Percentiles rank a stretch among this genome's conserved stretches.
Evolutionary conservation across 306 rosid species (phyloP).

Genomic region (Spatholobus suberectus): DNA sequence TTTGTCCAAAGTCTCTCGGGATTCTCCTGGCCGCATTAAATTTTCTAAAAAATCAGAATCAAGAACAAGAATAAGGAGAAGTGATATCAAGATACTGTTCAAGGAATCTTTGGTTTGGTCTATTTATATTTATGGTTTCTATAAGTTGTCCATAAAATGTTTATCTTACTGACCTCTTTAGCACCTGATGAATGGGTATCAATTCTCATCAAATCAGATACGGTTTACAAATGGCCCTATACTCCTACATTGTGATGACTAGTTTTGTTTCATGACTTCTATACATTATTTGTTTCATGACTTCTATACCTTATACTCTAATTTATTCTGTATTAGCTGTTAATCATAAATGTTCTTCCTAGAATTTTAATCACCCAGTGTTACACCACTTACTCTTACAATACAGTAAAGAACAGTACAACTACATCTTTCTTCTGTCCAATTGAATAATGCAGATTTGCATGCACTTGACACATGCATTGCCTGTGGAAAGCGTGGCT

Average conservation of each 20-base stretch:
- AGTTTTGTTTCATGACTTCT: constrained; percentile 26
- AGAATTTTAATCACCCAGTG: constrained; percentile 44
- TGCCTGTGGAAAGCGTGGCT: constrained; percentile 46
- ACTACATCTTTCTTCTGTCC: constrained; percentile 30
- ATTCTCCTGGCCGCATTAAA: constrained; percentile 66
- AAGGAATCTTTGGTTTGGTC: constrained; percentile 47
- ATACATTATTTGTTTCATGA: too few relatives aligned
- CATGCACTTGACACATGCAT: constrained; percentile 56
- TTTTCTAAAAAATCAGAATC: constrained; percentile 75
- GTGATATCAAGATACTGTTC: constrained; percentile 63
- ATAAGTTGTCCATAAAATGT: constrained; percentile 41
- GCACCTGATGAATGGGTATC: constrained; percentile 36
- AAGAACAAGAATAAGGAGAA: constrained; percentile 55
- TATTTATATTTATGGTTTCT: constrained; percentile 24
- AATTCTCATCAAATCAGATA: constrained; percentile 38
- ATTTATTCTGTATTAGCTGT: constrained; percentile 48
- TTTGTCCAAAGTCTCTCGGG: constrained; percentile 57
- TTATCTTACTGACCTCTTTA: constrained; percentile 31
- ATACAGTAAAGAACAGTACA: constrained; percentile 8
- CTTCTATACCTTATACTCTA: constrained; percentile 29
- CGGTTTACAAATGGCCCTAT: constrained; percentile 23
- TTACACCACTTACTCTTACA: constrained; percentile 27
- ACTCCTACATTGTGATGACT: constrained; percentile 9
- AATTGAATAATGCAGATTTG: constrained; percentile 52
- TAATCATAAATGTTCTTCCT: constrained; percentile 44